Evolutionary conservation across 73 alveolate species (phyloP), one percentile per base, ranked within the genome.

Genomic region (Urostyla sp.): DNA sequence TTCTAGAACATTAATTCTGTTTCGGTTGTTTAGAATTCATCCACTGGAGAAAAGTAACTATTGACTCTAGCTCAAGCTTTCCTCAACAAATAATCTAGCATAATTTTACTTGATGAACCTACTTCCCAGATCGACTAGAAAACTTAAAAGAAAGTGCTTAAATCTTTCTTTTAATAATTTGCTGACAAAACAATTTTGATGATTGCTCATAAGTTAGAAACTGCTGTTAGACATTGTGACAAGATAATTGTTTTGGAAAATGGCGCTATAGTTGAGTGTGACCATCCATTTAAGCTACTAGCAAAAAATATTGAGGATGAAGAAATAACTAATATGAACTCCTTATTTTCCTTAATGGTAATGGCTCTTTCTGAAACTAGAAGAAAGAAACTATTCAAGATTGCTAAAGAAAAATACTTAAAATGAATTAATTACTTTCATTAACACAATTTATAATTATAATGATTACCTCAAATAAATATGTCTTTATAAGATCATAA

Each of bases 201-300:
- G 46, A 94, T 94, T 55, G 98, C 98, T 48, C 98, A 94, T 73
- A 85, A 98, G 72, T 72, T 94, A 31, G 91, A 94, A 72, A 94
- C 98, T 56, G 80, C 80, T 43, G 91, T 94, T 31, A 72, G 87
- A 50, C 86, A 91, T 74, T 76, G 87, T 15, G 97, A 91, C 78
- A 87, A 80, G 61, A 81, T 93, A n/a, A 59, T 93, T 32, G 98
- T 94, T 35, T 59, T 94, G 77, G 91, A 92, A 40, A 63, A 92
- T 28, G 98, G 98, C 21, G 61, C 72, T 50, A 58, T 92, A 18
- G 94, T 85, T n/a, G 97, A 92, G 78, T 92, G 78, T 82, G 98
- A 94, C 61, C 80, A 78, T n/a, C 98, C 98, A 4, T 72, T 49
- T 30, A 45, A 34, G 23, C 24, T 72, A 24, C 32, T 72, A 26